Conservation (phyloP, 2,329 filamentous ascomycete species). For the Aspergillus sp. region DNA sequence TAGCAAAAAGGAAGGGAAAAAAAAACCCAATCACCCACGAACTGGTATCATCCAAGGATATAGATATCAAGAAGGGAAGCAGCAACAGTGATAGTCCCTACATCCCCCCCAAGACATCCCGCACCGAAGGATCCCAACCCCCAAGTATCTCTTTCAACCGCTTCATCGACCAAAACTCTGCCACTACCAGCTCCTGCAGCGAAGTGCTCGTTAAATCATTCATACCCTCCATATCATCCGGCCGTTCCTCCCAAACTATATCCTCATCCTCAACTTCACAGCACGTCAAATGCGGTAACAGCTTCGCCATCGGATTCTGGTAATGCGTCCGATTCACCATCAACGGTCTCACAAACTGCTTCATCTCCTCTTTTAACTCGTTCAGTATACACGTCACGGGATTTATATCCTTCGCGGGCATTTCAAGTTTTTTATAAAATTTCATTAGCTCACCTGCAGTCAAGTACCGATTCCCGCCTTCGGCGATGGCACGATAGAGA, state of each 20-base stretch:
- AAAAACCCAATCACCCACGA: too few species aligned
- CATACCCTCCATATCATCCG: too few species aligned
- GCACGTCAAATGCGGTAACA: conserved; percentile 45
- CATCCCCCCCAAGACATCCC: too few species aligned
- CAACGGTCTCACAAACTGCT: conserved; percentile 26
- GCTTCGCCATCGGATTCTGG: conserved; percentile 25
- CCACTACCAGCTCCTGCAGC: too few species aligned
- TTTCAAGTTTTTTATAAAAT: conserved; percentile 21
- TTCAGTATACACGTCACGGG: conserved; percentile 22
- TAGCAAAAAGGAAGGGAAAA: too few species aligned
- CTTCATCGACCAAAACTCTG: too few species aligned
- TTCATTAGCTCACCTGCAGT: conserved; percentile 24
- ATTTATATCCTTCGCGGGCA: conserved; percentile 19
- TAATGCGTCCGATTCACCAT: conserved; percentile 22
- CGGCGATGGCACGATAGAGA: conserved; percentile 39
- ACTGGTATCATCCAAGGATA: too few species aligned
- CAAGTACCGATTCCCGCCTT: conserved; percentile 41
- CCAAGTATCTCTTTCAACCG: too few species aligned
- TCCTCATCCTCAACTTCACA: conserved; percentile 26
- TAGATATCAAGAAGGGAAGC: too few species aligned
- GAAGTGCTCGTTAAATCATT: too few species aligned
- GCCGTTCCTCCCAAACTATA: conserved; percentile 3
- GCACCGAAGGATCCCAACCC: too few species aligned
- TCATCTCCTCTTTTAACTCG: conserved; percentile 37
- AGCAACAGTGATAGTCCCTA: too few species aligned